Evolutionary conservation across 108 stramenopile genomes (phyloP).

Genomic region (Halocafeteria seosinensis): DNA sequence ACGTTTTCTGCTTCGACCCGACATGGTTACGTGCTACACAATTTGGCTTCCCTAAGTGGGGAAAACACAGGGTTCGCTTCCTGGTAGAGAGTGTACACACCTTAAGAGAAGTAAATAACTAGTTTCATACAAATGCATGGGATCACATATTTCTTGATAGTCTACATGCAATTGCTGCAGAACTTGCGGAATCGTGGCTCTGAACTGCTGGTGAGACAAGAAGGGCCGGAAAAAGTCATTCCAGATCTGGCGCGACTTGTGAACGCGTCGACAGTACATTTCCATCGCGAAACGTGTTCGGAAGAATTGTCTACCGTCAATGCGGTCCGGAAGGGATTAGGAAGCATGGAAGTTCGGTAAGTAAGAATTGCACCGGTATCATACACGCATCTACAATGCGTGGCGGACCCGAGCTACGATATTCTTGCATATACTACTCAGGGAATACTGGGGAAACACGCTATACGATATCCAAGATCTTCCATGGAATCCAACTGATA

Average conservation of each 20-base stretch:
- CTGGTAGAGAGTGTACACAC: slow-evolving; percentile 1
- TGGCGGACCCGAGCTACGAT: neutral
- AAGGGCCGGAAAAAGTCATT: neutral
- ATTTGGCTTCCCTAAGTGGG: neutral
- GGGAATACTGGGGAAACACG: neutral
- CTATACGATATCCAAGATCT: neutral
- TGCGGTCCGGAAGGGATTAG: neutral
- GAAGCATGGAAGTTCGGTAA: neutral
- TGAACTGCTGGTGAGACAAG: neutral
- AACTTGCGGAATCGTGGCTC: neutral
- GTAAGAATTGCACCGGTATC: neutral
- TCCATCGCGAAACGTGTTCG: neutral
- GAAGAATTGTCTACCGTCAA: neutral
- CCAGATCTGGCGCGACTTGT: neutral
- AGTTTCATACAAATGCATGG: too few species aligned
- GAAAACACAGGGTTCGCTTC: neutral
- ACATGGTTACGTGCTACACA: neutral
- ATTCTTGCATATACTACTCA: neutral
- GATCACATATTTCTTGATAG: too few species aligned
- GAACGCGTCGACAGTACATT: neutral
- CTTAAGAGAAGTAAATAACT: neutral
- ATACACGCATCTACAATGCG: neutral
- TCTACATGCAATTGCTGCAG: neutral
- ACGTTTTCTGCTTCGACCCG: slow-evolving; percentile 8
- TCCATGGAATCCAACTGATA: neutral